Evolutionary conservation across 1,284 basidiomycete species (phyloP), one percentile per base, ranked within the genome.

Genomic region (Puccinia triticina): DNA sequence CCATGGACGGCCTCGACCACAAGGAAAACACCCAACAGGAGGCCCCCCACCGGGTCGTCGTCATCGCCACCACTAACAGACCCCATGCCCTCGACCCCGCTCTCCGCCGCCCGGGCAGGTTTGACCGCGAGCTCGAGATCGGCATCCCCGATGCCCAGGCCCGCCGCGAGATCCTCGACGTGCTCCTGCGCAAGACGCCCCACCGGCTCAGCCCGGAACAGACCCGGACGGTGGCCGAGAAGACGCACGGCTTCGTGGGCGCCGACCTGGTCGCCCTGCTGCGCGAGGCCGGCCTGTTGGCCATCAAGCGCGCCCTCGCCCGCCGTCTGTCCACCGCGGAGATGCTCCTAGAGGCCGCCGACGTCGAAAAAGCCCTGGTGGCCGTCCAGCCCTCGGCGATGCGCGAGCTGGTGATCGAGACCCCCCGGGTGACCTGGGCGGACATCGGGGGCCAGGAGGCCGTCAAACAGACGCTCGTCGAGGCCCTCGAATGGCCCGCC

Each of bases 51-150:
- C 91, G 92, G 82, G 94, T 99, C 5, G 93, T 99, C 3, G 94
- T 99, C 29, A 94, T 99, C 83, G 97, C 94, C 0, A 97, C 97
- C 0, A 99, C 97, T 0, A 99, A 99, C 87, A 90, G 97, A 50
- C 96, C 95, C 3, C 98, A 99, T 86, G 93, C 95, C 5, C 94
- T 99, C 83, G 97, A 99, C 87, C 96, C 96, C 43, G 97, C 97
- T 0, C 88, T 99, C 61, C 89, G 97, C 74, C 89, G 97, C 48
- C 97, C 97, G 2, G 97, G 97, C 1, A 89, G 97, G 83, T 96
- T 99, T 85, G 97, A 99, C 87, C 90, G 94, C 84, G 97, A 99
- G 88, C 94, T 99, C 64, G 97, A 99, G 87, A 96, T 99, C 84
- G 96, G 95, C 53, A 91, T 99, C 48, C 97, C 97, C 0, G 94